phyloP scores from a whole-genome alignment of 495 filamentous ascomycete genomes.

The Penicillium antarcticum region DNA sequence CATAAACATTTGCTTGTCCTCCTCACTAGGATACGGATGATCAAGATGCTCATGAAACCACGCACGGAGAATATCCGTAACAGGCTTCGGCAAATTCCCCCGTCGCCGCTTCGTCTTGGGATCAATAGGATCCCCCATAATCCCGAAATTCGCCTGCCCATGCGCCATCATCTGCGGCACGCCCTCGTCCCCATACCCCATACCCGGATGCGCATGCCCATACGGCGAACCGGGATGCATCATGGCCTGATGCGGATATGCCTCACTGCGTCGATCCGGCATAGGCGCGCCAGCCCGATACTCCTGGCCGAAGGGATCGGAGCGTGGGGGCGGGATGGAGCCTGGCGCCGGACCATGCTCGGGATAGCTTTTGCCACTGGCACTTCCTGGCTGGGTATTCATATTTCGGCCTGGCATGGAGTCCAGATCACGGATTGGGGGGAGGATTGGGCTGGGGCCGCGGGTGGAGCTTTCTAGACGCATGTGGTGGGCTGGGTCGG shows the following conservation, averaged over 20 bases:
- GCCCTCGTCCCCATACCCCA: slow-evolving; percentile 37
- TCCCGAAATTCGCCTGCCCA: slow-evolving; percentile 41
- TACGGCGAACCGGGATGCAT: slow-evolving; percentile 31
- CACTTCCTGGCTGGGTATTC: slow-evolving; percentile 9
- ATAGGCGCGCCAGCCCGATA: slow-evolving; percentile 22
- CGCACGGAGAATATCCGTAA: slow-evolving; percentile 73
- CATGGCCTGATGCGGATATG: slow-evolving; percentile 18
- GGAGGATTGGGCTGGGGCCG: slow-evolving; percentile 40
- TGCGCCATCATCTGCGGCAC: slow-evolving; percentile 26
- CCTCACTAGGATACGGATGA: slow-evolving; percentile 87
- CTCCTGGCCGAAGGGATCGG: slow-evolving; percentile 29
- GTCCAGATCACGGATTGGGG: slow-evolving; percentile 41
- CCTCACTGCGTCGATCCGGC: slow-evolving; percentile 28
- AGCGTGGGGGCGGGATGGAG: slow-evolving; percentile 14
- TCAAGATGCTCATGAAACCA: slow-evolving; percentile 77
- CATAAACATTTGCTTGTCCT: slow-evolving; percentile 83
- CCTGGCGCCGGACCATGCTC: slow-evolving; percentile 14
- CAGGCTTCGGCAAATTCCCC: slow-evolving; percentile 83
- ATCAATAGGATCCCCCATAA: slow-evolving; percentile 43
- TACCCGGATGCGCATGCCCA: slow-evolving; percentile 28
- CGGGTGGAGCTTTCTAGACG: slow-evolving; percentile 22
- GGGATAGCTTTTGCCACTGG: slow-evolving; percentile 20
- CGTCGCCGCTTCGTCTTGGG: slow-evolving; percentile 59
- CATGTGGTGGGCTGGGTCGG: slow-evolving; percentile 14
- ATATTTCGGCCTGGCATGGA: slow-evolving; percentile 30